phyloP scores from a whole-genome alignment of 2,329 filamentous ascomycete species.

The Fusarium protoensiforme region DNA sequence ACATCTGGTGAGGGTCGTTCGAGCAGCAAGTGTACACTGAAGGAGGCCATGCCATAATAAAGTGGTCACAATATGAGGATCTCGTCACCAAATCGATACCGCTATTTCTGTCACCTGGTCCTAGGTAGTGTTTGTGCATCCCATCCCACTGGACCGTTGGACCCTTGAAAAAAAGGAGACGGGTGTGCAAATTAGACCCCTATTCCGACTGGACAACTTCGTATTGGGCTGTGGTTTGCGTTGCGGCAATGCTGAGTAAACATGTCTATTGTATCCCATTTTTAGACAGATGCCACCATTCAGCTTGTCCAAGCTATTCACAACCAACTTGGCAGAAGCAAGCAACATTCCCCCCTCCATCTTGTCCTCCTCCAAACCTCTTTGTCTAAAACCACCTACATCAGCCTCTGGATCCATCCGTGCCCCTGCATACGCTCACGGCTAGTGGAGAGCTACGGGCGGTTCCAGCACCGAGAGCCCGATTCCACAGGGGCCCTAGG shows the following conservation, averaged over 20 bases:
- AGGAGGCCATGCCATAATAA: neutral
- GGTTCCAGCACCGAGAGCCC: slow-evolving; percentile 28
- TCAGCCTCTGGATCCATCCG: slow-evolving; percentile 18
- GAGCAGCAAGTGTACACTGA: neutral
- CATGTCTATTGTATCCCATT: neutral
- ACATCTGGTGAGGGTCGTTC: neutral
- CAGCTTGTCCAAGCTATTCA: neutral
- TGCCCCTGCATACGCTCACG: slow-evolving; percentile 31
- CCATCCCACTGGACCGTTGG: neutral
- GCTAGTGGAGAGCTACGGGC: slow-evolving; percentile 20
- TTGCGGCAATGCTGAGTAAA: neutral
- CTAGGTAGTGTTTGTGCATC: neutral
- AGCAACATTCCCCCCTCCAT: neutral
- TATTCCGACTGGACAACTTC: slow-evolving; percentile 18
- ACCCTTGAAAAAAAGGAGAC: slow-evolving; percentile 21
- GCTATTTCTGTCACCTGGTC: neutral
- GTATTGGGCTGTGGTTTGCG: neutral
- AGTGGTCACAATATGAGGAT: neutral
- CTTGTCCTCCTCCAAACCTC: neutral
- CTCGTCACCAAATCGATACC: neutral
- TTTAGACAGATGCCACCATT: neutral
- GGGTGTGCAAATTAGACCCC: slow-evolving; percentile 34
- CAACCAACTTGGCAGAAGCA: neutral
- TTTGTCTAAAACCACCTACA: neutral
- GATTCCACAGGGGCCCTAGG: slow-evolving; percentile 23